These are phyloP conservation scores for Musa acuminata DNA, from an alignment of 176 grass and related monocot genomes.

Conservation along the genomic window DNA sequence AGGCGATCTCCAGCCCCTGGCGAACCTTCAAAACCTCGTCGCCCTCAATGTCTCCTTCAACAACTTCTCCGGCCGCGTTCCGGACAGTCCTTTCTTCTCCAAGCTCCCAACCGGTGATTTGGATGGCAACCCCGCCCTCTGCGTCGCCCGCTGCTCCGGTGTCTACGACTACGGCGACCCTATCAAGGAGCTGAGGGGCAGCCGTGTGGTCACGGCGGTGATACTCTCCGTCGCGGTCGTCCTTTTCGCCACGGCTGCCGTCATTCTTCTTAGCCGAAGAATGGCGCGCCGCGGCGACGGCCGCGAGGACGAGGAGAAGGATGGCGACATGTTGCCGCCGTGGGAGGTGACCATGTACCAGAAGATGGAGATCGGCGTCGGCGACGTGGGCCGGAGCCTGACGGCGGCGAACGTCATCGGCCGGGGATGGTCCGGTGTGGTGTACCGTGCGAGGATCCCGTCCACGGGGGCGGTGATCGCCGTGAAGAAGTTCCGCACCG, in stretches of 20 bases:
- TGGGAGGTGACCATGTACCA: slow-evolving; percentile 94
- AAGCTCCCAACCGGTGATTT: slow-evolving; percentile 63
- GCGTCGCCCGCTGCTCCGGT: slow-evolving; percentile 50
- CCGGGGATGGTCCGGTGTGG: slow-evolving; percentile 64
- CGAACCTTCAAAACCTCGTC: slow-evolving; percentile 47
- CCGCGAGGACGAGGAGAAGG: slow-evolving; percentile 39
- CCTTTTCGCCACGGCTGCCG: slow-evolving; percentile 22
- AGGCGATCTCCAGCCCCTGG: slow-evolving; percentile 43
- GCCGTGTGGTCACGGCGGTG: slow-evolving; percentile 33
- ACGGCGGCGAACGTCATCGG: slow-evolving; percentile 61
- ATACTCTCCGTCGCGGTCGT: slow-evolving; percentile 43
- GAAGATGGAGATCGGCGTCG: slow-evolving; percentile 78
- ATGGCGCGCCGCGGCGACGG: not conserved
- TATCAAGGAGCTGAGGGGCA: slow-evolving; percentile 14
- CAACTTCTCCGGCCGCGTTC: slow-evolving; percentile 43
- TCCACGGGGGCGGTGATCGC: slow-evolving; percentile 43
- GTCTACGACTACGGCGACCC: slow-evolving; percentile 13
- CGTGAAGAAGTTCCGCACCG: slow-evolving; percentile 69
- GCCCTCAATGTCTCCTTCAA: slow-evolving; percentile 64
- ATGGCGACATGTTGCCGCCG: slow-evolving; percentile 62
- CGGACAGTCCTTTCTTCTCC: slow-evolving; percentile 62
- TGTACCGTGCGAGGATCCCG: slow-evolving; percentile 61
- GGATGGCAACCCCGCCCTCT: slow-evolving; percentile 64
- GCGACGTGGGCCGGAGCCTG: slow-evolving; percentile 56
- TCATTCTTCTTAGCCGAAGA: slow-evolving; percentile 9